Base-by-base conservation (phyloP, 768 basidiomycete genomes). In the Daedaleopsis nitida region DNA sequence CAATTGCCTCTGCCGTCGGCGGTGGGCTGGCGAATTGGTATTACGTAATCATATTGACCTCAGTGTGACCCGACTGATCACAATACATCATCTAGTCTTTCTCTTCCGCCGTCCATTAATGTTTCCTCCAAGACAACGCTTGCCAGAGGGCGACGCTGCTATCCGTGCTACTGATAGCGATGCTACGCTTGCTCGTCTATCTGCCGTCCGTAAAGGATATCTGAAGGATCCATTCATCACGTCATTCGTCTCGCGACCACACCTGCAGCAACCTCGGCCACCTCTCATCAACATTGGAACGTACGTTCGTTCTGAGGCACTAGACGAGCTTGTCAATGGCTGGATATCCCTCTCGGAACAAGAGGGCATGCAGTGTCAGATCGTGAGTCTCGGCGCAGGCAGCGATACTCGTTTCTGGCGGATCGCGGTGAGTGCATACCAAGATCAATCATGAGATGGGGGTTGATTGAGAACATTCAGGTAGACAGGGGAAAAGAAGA, bases 341-440 rank as follows among this genome's bases (percentile, higher is more conserved):
- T 95, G 91, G 83, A 66, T 94, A 21, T 72, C 77, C 17, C 66
- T 80, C 17, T 79, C 81, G 1, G 70, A 73, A 44, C 69, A 67
- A 21, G 77, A 77, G 10, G 80, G 75, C n/a, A 80, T 74, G 61
- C 71, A 71, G 59, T 87, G 85, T 65, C 97, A 98, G 79, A 88
- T 98, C 56, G 83, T 98, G n/a, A 96, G 92, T 73, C 74, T 98
- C 34, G 97, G 97, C 0, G 91, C 96, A 1, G 97, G 97, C 23
- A 98, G 93, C 68, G 97, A 99, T 76, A 94, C 94, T 2, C 79
- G 97, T 55, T 98, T 92, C 72, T 99, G 96, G 95, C 81, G 95
- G 58, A 77, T 96, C 67, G 83, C 81, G 77, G 94, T 93, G 76
- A 76, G 90, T 83, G 32, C 21, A 21, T 32, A 14, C 47, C 35